Evolutionary conservation across 2,329 filamentous ascomycete genomes (phyloP).

Genomic region (Fusarium sp.): DNA sequence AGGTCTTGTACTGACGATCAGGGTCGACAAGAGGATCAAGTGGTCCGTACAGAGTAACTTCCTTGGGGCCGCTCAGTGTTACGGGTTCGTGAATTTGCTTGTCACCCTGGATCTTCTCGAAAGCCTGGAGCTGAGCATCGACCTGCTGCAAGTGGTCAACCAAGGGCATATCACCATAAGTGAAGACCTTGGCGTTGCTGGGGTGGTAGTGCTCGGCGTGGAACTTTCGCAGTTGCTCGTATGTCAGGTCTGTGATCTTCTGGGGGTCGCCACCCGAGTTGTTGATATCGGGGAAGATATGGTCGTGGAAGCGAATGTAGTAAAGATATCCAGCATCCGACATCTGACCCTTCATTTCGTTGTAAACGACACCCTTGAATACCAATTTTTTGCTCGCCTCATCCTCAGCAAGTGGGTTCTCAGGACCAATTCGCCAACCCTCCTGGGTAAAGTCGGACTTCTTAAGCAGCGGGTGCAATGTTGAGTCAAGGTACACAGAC

Average conservation of each 20-base stretch:
- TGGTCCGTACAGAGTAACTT: conserved; percentile 80
- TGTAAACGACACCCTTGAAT: conserved; percentile 98
- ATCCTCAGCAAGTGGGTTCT: conserved; percentile 75
- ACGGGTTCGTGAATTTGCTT: conserved; percentile 80
- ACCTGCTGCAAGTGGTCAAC: conserved; percentile 83
- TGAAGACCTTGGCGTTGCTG: conserved; percentile 95
- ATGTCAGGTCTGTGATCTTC: conserved; percentile 94
- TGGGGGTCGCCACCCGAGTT: conserved; percentile 97
- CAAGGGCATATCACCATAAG: conserved; percentile 93
- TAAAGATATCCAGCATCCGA: conserved; percentile 96
- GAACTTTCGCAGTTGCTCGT: conserved; percentile 87
- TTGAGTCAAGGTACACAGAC: conserved; percentile 96
- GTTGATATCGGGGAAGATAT: conserved; percentile 92
- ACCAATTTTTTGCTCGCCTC: conserved; percentile 76
- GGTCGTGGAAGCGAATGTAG: conserved; percentile 94
- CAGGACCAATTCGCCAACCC: conserved; percentile 94
- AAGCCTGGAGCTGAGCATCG: conserved; percentile 76
- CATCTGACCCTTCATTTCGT: conserved; percentile 99
- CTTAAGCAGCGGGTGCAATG: conserved; percentile 88
- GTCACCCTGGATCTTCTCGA: conserved; percentile 76
- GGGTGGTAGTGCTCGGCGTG: conserved; percentile 96
- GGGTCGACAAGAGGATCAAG: conserved; percentile 86
- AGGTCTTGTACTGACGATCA: conserved; percentile 92
- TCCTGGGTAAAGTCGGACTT: conserved; percentile 94
- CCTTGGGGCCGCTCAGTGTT: conserved; percentile 73